Conservation (phyloP, 108 stramenopile genomes). For the Pseudonitzschia multiseries region DNA sequence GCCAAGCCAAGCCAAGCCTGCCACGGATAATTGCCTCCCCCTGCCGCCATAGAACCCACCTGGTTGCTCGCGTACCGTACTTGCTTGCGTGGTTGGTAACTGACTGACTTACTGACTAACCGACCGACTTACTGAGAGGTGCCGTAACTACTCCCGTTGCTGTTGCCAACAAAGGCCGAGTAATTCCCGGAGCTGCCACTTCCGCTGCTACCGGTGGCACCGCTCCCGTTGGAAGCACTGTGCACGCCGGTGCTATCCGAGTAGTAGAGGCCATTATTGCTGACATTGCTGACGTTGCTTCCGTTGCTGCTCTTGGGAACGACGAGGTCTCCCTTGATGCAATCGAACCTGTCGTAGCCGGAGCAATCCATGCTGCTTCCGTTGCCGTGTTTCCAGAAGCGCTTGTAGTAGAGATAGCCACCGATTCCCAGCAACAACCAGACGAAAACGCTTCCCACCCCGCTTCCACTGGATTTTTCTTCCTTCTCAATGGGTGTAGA, state of each 20-base stretch:
- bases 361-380: neutral
- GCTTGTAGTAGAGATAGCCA: neutral
- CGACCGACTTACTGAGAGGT: neutral
- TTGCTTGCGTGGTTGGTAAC: too few relatives aligned
- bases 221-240: neutral
- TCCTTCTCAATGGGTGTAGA: neutral
- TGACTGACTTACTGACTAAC: too few relatives aligned
- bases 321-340: neutral
- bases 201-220: neutral
- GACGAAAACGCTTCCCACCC: neutral
- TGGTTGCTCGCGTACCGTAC: too few relatives aligned
- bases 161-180: neutral
- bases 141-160: neutral
- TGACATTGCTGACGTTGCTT: neutral
- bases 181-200: neutral
- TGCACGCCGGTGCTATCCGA: neutral
- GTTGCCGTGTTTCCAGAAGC: neutral
- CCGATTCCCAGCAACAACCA: neutral
- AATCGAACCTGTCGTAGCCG: neutral
- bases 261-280: neutral
- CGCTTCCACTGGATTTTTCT: neutral
- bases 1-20: too few relatives aligned
- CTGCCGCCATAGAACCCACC: too few relatives aligned
- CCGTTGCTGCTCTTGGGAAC: neutral
- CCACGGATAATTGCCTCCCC: too few relatives aligned